phyloP scores from a whole-genome alignment of 2,329 filamentous ascomycete species.

The Botryotinia narcissicola region DNA sequence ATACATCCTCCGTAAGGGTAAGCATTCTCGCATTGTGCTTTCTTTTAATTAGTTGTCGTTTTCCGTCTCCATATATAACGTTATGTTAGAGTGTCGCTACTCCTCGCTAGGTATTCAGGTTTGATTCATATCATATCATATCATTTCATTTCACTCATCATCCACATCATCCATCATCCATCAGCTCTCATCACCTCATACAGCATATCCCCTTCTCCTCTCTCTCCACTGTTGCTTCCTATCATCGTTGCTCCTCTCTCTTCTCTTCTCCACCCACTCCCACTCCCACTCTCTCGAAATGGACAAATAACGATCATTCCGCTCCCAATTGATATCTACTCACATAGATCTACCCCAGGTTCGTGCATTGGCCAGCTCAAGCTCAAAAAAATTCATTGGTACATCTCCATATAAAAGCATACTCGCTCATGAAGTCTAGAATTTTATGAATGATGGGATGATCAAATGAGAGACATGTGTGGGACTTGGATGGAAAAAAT shows the following conservation, averaged over 20 bases:
- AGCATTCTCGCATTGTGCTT: not conserved
- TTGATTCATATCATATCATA: not conserved
- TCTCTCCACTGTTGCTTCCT: not conserved
- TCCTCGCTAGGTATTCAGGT: not conserved
- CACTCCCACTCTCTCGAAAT: constrained; percentile 6
- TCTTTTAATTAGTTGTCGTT: constrained; percentile 7
- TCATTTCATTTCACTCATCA: not conserved
- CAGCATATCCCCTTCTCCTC: not conserved
- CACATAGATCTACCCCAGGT: constrained; percentile 15
- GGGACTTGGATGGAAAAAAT: not conserved
- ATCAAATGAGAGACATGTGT: constrained; percentile 5
- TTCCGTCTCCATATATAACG: constrained; percentile 1
- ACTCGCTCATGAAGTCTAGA: constrained; percentile 2
- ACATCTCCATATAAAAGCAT: constrained; percentile 10
- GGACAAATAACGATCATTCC: not conserved
- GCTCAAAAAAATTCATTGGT: not conserved
- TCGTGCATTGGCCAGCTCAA: constrained; percentile 10
- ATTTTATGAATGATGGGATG: not conserved
- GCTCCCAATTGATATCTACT: not conserved
- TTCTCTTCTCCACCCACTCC: not conserved
- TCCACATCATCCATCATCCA: not conserved
- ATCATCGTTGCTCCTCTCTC: not conserved
- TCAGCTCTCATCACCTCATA: not conserved
- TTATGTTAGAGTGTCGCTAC: not conserved
- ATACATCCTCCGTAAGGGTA: not conserved